A percentile compares a stretch with the other conserved stretches of the same genome.
phyloP scores from a whole-genome alignment of 768 basidiomycete genomes.

The Lactifluus hygrophoroides region DNA sequence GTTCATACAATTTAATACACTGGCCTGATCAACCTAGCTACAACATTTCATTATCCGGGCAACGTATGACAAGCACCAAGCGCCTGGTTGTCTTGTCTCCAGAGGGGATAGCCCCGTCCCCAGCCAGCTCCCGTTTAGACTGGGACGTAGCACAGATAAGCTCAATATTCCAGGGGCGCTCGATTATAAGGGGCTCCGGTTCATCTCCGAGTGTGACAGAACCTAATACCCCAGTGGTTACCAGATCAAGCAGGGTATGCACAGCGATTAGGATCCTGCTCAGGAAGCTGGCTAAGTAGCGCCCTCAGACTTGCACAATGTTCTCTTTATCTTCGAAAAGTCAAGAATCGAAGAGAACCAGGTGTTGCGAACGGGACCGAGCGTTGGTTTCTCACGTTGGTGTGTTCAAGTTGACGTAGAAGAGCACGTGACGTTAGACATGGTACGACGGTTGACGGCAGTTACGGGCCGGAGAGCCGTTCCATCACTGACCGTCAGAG shows the following conservation, averaged over 20 bases:
- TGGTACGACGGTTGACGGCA: neutral
- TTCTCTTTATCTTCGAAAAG: neutral
- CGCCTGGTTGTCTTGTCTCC: neutral
- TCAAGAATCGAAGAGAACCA: neutral
- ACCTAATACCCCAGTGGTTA: constrained; percentile 5
- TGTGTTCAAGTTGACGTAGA: neutral
- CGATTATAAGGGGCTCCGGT: neutral
- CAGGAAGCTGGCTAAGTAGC: neutral
- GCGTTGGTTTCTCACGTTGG: too few species aligned
- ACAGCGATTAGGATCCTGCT: neutral
- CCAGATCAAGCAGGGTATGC: neutral
- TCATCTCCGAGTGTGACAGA: neutral
- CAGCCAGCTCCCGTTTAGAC: neutral
- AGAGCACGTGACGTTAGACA: neutral
- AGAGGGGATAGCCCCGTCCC: neutral
- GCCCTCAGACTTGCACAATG: neutral
- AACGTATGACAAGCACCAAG: neutral
- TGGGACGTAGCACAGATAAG: neutral
- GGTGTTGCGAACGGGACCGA: too few species aligned
- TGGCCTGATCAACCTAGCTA: neutral
- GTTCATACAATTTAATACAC: neutral
- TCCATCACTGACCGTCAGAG: neutral
- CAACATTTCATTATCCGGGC: neutral
- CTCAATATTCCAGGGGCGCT: neutral
- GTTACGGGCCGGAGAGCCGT: neutral